Percentiles rank a stretch among this genome's conserved stretches.
phyloP scores from a whole-genome alignment of 2,329 filamentous ascomycete species.

The Colletotrichum sansevieriae region DNA sequence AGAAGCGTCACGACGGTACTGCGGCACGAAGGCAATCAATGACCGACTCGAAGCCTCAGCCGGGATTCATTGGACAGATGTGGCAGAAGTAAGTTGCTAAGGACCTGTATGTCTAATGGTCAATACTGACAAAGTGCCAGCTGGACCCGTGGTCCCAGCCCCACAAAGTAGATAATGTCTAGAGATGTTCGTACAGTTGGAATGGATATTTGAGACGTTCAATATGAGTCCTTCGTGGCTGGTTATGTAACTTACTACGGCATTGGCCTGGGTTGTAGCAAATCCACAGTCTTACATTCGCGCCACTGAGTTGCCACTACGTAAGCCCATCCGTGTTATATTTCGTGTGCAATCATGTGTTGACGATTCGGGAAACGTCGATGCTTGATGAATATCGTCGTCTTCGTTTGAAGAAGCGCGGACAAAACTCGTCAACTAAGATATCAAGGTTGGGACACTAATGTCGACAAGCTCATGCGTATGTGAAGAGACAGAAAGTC shows the following conservation, averaged over 20 bases:
- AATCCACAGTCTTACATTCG: background rate
- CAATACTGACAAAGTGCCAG: conserved; percentile 37
- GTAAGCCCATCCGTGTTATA: too few relatives aligned
- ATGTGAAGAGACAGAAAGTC: too few relatives aligned
- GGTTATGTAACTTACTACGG: background rate
- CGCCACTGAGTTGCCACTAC: too few relatives aligned
- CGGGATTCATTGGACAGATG: conserved; percentile 66
- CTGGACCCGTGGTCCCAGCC: conserved; percentile 50
- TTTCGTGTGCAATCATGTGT: too few relatives aligned
- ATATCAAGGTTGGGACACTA: too few relatives aligned
- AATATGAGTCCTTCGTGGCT: conserved; percentile 13
- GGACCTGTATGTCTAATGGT: rapidly evolving
- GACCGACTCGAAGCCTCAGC: conserved; percentile 63
- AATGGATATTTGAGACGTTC: background rate
- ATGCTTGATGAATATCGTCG: too few relatives aligned
- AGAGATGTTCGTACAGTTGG: background rate
- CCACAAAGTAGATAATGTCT: conserved; percentile 44
- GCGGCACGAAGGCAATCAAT: conserved; percentile 66
- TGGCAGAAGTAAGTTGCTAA: conserved; percentile 66
- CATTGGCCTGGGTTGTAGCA: background rate
- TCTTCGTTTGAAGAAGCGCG: too few relatives aligned
- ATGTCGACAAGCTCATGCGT: too few relatives aligned
- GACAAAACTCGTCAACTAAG: too few relatives aligned
- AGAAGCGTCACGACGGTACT: conserved; percentile 62
- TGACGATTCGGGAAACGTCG: too few relatives aligned